Conservation (phyloP, 306 rosid genomes). For the Vicia sativa region DNA sequence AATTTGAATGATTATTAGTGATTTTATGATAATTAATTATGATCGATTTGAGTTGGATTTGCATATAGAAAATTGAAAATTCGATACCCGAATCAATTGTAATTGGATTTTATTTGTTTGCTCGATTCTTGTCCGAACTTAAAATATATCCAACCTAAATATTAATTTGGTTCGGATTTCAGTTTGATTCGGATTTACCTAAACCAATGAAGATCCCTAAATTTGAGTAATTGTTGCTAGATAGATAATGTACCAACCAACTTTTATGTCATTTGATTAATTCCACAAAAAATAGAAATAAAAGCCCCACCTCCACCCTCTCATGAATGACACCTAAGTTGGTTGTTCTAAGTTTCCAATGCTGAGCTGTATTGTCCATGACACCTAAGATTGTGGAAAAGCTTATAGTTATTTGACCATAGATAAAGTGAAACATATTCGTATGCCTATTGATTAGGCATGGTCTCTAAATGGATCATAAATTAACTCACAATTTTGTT, state of each 20-base stretch:
- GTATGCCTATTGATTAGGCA: not conserved
- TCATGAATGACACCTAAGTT: constrained; percentile 26
- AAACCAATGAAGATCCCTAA: too few species aligned
- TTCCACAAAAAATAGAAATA: not conserved
- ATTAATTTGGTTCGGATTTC: too few species aligned
- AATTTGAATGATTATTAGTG: too few species aligned
- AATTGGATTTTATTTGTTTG: too few species aligned
- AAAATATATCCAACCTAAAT: too few species aligned
- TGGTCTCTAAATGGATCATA: not conserved
- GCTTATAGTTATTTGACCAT: not conserved
- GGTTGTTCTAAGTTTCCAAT: constrained; percentile 11
- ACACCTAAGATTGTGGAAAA: not conserved
- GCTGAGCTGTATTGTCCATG: constrained; percentile 31
- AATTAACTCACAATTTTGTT: not conserved
- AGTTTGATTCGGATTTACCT: too few species aligned
- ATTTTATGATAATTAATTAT: too few species aligned
- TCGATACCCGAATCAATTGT: too few species aligned
- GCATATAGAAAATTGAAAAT: too few species aligned
- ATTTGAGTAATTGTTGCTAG: not conserved
- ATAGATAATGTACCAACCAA: not conserved
- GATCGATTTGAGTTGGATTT: too few species aligned
- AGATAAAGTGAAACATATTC: constrained; percentile 9
- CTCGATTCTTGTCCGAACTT: too few species aligned
- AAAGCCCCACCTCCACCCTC: not conserved
- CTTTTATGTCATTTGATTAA: not conserved